A percentile compares a stretch with the other conserved stretches of the same genome.
Evolutionary conservation across 2,329 filamentous ascomycete species (phyloP).

Genomic region (Sphaerulina populicola): DNA sequence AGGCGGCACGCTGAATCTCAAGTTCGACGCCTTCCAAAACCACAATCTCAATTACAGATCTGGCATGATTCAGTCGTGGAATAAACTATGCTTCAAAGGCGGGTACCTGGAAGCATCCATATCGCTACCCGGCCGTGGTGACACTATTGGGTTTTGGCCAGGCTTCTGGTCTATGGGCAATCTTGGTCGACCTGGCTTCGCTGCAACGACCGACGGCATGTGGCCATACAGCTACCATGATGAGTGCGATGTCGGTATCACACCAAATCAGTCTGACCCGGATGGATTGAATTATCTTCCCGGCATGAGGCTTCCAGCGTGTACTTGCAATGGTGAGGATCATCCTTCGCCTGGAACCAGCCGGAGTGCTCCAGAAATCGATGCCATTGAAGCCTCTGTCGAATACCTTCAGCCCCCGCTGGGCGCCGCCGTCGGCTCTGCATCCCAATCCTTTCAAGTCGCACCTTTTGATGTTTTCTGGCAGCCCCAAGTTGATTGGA

Average conservation of each 20-base stretch:
- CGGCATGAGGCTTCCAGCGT: slow-evolving; percentile 62
- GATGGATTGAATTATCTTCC: slow-evolving; percentile 60
- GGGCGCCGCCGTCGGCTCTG: slow-evolving; percentile 47
- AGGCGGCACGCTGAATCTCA: slow-evolving; percentile 43
- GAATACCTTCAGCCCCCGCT: slow-evolving; percentile 43
- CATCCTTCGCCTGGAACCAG: slow-evolving; percentile 59
- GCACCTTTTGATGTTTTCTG: slow-evolving; percentile 66
- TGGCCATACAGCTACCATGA: slow-evolving; percentile 69
- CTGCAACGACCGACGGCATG: slow-evolving; percentile 61
- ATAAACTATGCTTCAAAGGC: slow-evolving; percentile 55
- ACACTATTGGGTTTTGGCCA: slow-evolving; percentile 63
- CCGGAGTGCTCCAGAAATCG: slow-evolving; percentile 61
- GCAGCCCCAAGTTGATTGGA: slow-evolving; percentile 51
- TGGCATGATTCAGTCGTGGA: slow-evolving; percentile 49
- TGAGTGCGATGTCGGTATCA: slow-evolving; percentile 61
- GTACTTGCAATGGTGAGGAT: slow-evolving; percentile 55
- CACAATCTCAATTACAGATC: slow-evolving; percentile 49
- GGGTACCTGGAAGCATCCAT: slow-evolving; percentile 62
- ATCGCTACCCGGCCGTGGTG: slow-evolving; percentile 58
- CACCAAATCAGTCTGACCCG: slow-evolving; percentile 59
- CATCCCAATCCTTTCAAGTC: slow-evolving; percentile 57
- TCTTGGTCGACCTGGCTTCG: slow-evolving; percentile 59
- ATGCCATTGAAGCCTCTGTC: slow-evolving; percentile 62
- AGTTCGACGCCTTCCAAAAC: slow-evolving; percentile 57
- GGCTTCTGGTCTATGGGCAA: slow-evolving; percentile 72